Base-by-base conservation (phyloP, 192 early-diverging fungal genomes). In the Coemansia sp. region DNA sequence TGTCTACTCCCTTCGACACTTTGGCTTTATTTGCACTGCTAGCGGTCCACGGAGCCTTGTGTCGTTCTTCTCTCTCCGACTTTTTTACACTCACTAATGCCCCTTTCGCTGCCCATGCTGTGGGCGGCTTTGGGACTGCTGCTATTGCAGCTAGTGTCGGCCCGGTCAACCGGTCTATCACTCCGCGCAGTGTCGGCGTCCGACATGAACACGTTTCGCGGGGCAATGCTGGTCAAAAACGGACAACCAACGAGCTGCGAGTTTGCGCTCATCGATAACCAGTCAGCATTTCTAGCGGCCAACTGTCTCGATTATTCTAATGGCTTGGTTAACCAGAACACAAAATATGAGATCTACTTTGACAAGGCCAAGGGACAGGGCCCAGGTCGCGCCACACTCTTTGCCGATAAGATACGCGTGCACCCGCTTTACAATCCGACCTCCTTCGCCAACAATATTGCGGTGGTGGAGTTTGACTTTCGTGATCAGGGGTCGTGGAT, bases 371-470 rank as follows among this genome's bases (percentile, higher is more conserved):
- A 23, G 23, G 34, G 50, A n/a, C 20, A 43, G 6, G 20, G 37
- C 6, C 33, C 59, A 0, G 34, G 25, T 1, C 47, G 10, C 1
- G 35, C 61, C 28, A 25, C 36, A 20, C 59, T 70, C 4, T 4
- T 26, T 3, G 3, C 62, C 7, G 35, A 43, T n/a, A 39, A 33
- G 3, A 75, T 80, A 18, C 14, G 13, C 11, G 43, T 75, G 21
- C 77, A 80, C 38, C 68, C 77, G 18, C 13, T 33, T 8, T 80
- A 65, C 47, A 64, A 68, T 21, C 18, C 43, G 2, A 26, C 36
- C 0, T 68, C 68, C 1, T 67, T 80, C 23, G 72, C 72, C 57
- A 75, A 80, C 62, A 80, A 80, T 41, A 71, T 80, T 39, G 78
- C 78, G 3, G 21, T 71, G 0, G 53, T 76, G 37, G 48, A 61